Evolutionary conservation across 1,284 basidiomycete species (phyloP).

Genomic region (Heterobasidion irregulare): DNA sequence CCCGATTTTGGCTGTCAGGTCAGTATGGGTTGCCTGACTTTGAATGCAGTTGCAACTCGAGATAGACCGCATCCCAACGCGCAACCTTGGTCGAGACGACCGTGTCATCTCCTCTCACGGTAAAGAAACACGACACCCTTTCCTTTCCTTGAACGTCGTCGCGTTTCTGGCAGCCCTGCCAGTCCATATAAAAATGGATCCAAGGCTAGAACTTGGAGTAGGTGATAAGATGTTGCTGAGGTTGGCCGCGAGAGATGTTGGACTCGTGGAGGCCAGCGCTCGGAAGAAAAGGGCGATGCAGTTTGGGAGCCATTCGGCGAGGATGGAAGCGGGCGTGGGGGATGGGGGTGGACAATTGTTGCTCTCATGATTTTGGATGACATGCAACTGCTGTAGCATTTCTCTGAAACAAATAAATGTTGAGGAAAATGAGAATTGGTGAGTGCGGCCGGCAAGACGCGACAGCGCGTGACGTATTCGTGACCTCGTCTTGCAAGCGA

Average conservation of each 20-base stretch:
- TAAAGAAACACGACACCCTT: constrained; percentile 88
- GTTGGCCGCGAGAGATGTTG: constrained; percentile 57
- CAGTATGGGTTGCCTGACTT: background rate
- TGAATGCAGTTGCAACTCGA: constrained; percentile 76
- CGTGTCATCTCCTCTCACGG: constrained; percentile 84
- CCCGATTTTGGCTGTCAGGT: background rate
- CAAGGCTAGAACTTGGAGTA: constrained; percentile 51
- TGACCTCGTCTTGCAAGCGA: background rate
- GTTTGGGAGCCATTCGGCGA: constrained; percentile 89
- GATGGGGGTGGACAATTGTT: constrained; percentile 47
- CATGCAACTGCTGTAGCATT: background rate
- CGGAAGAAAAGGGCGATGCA: constrained; percentile 95
- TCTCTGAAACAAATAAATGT: background rate
- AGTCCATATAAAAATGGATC: constrained; percentile 77
- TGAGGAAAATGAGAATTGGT: background rate
- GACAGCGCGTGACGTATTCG: background rate
- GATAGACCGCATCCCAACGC: constrained; percentile 80
- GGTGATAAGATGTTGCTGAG: constrained; percentile 89
- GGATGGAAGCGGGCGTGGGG: constrained; percentile 62
- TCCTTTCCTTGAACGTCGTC: constrained; percentile 76
- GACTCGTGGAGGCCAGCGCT: constrained; percentile 57
- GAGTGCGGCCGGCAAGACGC: background rate
- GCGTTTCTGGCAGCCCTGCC: constrained; percentile 68
- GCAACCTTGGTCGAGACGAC: constrained; percentile 94
- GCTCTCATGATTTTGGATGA: constrained; percentile 10